A percentile compares a stretch with the other conserved stretches of the same genome.
phyloP scores from a whole-genome alignment of 176 grass and related monocot genomes.

The Ananas comosus region DNA sequence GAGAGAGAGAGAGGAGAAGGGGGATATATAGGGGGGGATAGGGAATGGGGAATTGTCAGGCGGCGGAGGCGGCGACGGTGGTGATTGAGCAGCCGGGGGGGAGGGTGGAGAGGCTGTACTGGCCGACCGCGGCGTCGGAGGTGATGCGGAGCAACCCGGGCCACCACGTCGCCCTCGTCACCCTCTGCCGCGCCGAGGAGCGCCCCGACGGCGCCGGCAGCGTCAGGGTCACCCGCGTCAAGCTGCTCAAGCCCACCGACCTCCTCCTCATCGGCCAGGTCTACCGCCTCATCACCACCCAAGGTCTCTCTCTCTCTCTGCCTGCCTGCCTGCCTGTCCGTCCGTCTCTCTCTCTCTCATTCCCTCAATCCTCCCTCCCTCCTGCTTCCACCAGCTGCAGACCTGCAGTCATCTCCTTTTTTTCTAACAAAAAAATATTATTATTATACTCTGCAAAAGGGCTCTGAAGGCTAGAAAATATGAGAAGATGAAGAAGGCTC shows the following conservation, averaged over 20 bases:
- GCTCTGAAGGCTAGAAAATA: constrained; percentile 60
- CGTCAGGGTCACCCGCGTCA: constrained; percentile 62
- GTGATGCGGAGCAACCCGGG: constrained; percentile 93
- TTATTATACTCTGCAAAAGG: no score
- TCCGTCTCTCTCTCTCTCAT: no score
- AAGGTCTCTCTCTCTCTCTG: constrained; percentile 15
- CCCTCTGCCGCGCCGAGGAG: constrained; percentile 56
- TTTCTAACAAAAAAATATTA: no score
- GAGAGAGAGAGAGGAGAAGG: not conserved
- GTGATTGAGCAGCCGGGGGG: constrained; percentile 77
- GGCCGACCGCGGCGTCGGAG: constrained; percentile 50
- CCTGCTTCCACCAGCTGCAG: no score
- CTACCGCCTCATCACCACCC: constrained; percentile 84
- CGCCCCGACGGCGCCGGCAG: constrained; percentile 27
- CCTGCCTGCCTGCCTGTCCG: no score
- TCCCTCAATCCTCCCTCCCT: not conserved
- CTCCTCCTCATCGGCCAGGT: constrained; percentile 59
- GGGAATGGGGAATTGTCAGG: constrained; percentile 90
- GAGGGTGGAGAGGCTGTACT: constrained; percentile 64
- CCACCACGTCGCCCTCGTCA: constrained; percentile 83
- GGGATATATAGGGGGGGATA: no score
- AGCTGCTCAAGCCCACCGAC: constrained; percentile 89
- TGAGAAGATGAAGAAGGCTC: constrained; percentile 53
- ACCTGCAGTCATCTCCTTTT: no score
- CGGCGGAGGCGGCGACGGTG: constrained; percentile 67